These are phyloP conservation scores for Salicornia ramosissima DNA, from an alignment of 148 eudicot genomes.

Conservation along the genomic window DNA sequence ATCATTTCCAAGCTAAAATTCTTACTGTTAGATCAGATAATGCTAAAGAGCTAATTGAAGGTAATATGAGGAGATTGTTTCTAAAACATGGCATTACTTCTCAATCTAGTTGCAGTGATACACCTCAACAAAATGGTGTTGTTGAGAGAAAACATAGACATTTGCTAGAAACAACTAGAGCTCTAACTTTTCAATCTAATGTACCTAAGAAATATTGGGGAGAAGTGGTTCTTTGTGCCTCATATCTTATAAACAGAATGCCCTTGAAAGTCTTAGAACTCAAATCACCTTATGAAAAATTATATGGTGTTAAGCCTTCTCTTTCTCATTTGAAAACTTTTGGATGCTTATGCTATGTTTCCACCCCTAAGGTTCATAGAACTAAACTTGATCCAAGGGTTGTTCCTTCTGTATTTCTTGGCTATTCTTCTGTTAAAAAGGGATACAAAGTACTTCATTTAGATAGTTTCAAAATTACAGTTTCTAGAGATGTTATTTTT, in stretches of 20 bases:
- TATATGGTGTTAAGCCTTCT: not conserved
- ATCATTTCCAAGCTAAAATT: not conserved
- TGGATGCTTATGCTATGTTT: not conserved
- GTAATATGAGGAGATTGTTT: too few species aligned
- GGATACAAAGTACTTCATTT: not conserved
- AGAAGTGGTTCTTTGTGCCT: not conserved
- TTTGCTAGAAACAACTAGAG: too few species aligned
- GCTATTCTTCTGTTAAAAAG: not conserved
- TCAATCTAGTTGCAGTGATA: too few species aligned
- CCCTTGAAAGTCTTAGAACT: not conserved
- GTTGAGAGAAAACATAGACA: too few species aligned
- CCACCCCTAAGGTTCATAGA: not conserved
- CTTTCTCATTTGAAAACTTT: not conserved
- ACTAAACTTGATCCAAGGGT: not conserved
- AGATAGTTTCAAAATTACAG: not conserved
- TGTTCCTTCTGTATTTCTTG: not conserved
- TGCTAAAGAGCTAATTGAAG: too few species aligned
- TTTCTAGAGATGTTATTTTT: not conserved
- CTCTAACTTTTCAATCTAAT: too few species aligned
- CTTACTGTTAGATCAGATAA: too few species aligned
- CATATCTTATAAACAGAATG: not conserved
- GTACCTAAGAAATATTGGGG: not conserved
- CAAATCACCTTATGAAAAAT: not conserved
- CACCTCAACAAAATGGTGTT: too few species aligned
- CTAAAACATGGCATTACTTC: too few species aligned